A percentile compares a stretch with the other conserved stretches of the same genome.
Conservation (phyloP, 106 monocot species). For the Triglochin maritima region DNA sequence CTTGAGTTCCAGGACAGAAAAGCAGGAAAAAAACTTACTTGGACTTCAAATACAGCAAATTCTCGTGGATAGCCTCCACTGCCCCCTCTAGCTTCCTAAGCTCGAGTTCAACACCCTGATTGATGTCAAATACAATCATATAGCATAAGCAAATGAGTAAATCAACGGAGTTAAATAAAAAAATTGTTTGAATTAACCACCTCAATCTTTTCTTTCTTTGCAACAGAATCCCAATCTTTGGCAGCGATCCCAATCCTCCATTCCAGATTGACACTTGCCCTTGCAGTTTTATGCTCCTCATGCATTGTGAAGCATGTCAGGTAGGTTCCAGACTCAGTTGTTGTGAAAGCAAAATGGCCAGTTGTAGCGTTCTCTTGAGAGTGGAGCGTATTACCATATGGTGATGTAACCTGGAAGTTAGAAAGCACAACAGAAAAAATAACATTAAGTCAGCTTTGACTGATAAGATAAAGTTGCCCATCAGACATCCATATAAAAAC, state of each 20-base stretch:
- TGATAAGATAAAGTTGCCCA: neutral
- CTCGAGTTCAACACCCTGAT: slow-evolving; percentile 86
- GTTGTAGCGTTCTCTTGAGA: slow-evolving; percentile 46
- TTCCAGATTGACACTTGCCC: slow-evolving; percentile 56
- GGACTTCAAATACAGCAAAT: slow-evolving; percentile 56
- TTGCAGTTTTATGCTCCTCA: slow-evolving; percentile 23
- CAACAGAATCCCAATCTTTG: slow-evolving; percentile 87
- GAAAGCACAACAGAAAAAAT: neutral
- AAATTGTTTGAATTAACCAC: slow-evolving; percentile 14
- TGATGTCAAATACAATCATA: neutral
- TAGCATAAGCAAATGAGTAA: slow-evolving; percentile 7
- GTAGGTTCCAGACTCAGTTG: slow-evolving; percentile 82
- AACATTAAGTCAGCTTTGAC: neutral
- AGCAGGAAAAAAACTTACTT: slow-evolving; percentile 23
- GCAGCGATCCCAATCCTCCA: slow-evolving; percentile 81
- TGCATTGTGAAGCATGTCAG: slow-evolving; percentile 75
- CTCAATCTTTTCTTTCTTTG: slow-evolving; percentile 89
- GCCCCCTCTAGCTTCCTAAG: slow-evolving; percentile 55
- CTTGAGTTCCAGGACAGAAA: neutral
- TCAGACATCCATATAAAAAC: neutral
- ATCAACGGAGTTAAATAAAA: neutral
- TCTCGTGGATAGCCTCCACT: slow-evolving; percentile 80
- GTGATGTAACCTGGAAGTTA: slow-evolving; percentile 67
- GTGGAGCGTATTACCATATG: slow-evolving; percentile 77
- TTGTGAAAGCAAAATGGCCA: slow-evolving; percentile 86